Evolutionary conservation across 352 stramenopile genomes (phyloP), one percentile per base, ranked within the genome.

Genomic region (Globisporangium barbulae): DNA sequence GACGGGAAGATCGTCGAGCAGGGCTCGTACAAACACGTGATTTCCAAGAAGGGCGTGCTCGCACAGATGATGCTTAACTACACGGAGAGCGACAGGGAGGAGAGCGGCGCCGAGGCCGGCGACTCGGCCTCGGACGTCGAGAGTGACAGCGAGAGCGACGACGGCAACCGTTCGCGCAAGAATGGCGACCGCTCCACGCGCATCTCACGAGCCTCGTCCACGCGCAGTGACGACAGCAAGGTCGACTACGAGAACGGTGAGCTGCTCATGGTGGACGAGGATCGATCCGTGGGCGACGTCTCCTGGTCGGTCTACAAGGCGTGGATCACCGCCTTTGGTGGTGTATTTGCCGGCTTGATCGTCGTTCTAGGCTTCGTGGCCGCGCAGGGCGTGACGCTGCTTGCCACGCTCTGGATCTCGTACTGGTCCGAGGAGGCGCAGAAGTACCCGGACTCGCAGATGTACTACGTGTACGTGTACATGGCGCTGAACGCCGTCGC

Each of bases 391-490:
- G 64, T 89, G 39, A 79, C 68, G 28, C 53, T 93, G 19, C n/a
- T 82, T 22, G 76, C 80, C 53, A 92, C 83, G 9, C 47, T 91
- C 42, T 99, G 93, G 93, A 82, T 99, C 21, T 98, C 93, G n/a
- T 93, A 97, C 64, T 99, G 95, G 92, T 93, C 92, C 25, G 79
- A 94, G 53, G 64, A 97, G 65, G 60, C 80, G 1, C 50, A 74
- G 28, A 70, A 83, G 33, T 71, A 83, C 56, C 58, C 70, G 35
- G 60, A 83, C 50, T 90, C 81, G 39, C 70, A 89, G 56, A 84
- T 90, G 75, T 94, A 78, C 67, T 96, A 90, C 55, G 67, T 97
- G 37, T 85, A 85, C 57, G 75, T 97, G 44, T 97, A 93, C 69
- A 79, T 93, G 63, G 76, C 75, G 28, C 81, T 97, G 62, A 83